Evolutionary conservation across 768 basidiomycete genomes (phyloP).

Genomic region (Cubamyces lactineus): DNA sequence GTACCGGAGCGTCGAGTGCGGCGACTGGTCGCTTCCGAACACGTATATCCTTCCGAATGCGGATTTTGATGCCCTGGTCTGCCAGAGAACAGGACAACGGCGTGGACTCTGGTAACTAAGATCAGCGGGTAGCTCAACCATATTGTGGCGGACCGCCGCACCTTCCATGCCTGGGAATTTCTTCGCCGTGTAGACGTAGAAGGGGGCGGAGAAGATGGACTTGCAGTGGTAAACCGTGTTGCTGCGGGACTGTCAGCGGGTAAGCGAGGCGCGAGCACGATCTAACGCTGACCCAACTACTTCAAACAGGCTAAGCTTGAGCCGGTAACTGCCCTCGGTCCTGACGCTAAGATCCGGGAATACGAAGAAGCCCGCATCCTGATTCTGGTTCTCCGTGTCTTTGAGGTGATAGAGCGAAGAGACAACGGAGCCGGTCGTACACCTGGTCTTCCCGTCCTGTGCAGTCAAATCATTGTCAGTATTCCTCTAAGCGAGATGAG

Average conservation of each 20-base stretch:
- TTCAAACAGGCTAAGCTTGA: slow-evolving; percentile 80
- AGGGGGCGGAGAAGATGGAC: slow-evolving; percentile 83
- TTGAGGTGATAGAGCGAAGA: slow-evolving; percentile 91
- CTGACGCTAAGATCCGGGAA: slow-evolving; percentile 94
- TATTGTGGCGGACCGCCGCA: slow-evolving; percentile 38
- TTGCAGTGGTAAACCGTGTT: slow-evolving; percentile 90
- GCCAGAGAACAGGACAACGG: slow-evolving; percentile 87
- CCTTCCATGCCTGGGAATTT: slow-evolving; percentile 97
- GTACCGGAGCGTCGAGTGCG: slow-evolving; percentile 29
- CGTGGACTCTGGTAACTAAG: slow-evolving; percentile 71
- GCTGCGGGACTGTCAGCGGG: slow-evolving; percentile 40
- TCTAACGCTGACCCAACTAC: slow-evolving; percentile 76
- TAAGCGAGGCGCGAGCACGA: background rate
- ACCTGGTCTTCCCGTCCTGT: slow-evolving; percentile 87
- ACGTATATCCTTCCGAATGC: slow-evolving; percentile 89
- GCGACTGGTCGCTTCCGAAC: slow-evolving; percentile 70
- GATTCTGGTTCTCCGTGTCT: slow-evolving; percentile 53
- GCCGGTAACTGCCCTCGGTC: slow-evolving; percentile 87
- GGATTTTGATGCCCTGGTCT: slow-evolving; percentile 96
- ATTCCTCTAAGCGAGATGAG: background rate
- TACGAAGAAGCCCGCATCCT: slow-evolving; percentile 92
- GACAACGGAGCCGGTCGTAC: slow-evolving; percentile 90
- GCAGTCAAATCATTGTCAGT: background rate
- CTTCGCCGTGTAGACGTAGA: slow-evolving; percentile 96
- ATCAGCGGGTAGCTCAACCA: slow-evolving; percentile 7